Evolutionary conservation across 805 yeast species (phyloP).

Genomic region (Cyberlindnera japonica): DNA sequence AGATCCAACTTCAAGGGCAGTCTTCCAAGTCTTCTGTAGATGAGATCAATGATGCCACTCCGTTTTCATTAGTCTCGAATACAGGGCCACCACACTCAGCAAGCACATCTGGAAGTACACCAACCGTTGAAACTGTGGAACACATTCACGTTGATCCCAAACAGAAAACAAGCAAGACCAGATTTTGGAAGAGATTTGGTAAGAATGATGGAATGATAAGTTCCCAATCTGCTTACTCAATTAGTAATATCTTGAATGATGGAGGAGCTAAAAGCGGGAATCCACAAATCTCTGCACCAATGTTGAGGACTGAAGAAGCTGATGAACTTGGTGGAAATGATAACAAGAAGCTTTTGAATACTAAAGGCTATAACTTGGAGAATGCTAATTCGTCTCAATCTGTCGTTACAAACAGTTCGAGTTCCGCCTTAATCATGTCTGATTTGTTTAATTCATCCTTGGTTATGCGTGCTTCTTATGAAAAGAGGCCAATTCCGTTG

Average conservation of each 20-base stretch:
- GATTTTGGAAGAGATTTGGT: conserved; percentile 33
- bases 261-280: conserved; percentile 13
- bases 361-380: conserved; percentile 15
- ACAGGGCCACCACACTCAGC: background rate
- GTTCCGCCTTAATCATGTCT: conserved; percentile 18
- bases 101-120: conserved; percentile 2
- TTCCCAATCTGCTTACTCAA: conserved; percentile 22
- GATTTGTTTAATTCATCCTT: conserved; percentile 44
- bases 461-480: conserved; percentile 59
- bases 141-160: conserved; percentile 12
- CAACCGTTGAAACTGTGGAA: conserved; percentile 10
- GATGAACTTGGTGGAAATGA: conserved; percentile 34
- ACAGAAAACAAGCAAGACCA: conserved; percentile 25
- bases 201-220: conserved; percentile 16
- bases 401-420: conserved; percentile 1
- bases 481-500: conserved; percentile 61
- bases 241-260: conserved; percentile 15
- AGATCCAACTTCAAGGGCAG: conserved; percentile 11
- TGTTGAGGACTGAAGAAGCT: conserved; percentile 31
- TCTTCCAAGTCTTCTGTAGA: conserved; percentile 13
- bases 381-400: conserved; percentile 9
- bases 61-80: background rate
- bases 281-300: conserved; percentile 35
- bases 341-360: conserved; percentile 31
- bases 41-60: conserved; percentile 4